Base-by-base conservation (phyloP, 2,329 filamentous ascomycete species). In the Tympanopsis confertula region DNA sequence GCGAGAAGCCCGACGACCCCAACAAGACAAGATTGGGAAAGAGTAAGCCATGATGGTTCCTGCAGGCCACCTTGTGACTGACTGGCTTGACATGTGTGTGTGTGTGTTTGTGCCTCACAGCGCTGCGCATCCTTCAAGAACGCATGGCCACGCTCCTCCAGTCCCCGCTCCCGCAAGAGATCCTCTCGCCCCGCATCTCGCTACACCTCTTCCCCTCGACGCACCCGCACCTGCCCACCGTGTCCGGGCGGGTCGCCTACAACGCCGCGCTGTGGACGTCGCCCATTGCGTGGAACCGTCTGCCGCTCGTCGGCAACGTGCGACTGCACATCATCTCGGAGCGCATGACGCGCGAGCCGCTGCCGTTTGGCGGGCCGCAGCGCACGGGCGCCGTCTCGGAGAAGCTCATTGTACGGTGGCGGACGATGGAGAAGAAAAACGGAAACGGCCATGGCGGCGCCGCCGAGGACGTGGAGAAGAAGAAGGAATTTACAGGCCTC, bases 241-340 rank as follows among this genome's bases (percentile, higher is more conserved):
- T 96, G 29, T 86, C 85, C 19, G 91, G 91, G 38, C 78, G 84
- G 35, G 82, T 95, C 24, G 82, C 86, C 35, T 98, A 98, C 57
- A 83, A 83, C 24, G 89, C 91, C 14, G 91, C 91, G 3, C 68
- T 98, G 26, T 96, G 88, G 88, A 95, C 91, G 1, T 87, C 88
- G 0, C 91, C 91, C 0, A 82, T 98, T 37, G 89, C 88, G 20
- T 98, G 91, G 91, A 93, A 93, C 51, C 78, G 85, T 19, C 72
- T 98, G 1, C 91, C 91, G 2, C 75, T 96, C 15, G 73, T 95
- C 20, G 88, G 89, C 46, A 94, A 94, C 51, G 86, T 95, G 33
- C 80, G 78, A 47, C 72, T 98, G 10, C 78, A 86, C 49, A 91
- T 98, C 38, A 60, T 94, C 14, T 89, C 85, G 12, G 88, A 94